A percentile compares a stretch with the other conserved stretches of the same genome.
phyloP scores from a whole-genome alignment of 768 basidiomycete species.

The Trichaptum fuscoviolaceum region DNA sequence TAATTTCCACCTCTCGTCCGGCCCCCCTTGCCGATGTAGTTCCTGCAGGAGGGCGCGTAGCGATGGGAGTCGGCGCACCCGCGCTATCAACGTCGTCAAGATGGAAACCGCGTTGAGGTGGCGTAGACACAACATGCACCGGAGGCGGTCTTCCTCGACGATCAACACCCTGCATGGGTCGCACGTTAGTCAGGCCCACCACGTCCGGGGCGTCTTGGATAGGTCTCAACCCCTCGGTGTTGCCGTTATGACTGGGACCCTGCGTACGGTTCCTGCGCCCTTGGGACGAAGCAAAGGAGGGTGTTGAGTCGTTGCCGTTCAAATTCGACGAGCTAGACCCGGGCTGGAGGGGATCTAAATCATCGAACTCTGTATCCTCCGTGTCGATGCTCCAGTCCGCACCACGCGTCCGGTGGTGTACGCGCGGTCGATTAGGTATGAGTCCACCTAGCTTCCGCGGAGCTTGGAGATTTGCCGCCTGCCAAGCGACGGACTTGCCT shows the following conservation, averaged over 20 bases:
- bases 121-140: conserved; percentile 2
- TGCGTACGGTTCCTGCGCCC: not conserved
- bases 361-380: not conserved
- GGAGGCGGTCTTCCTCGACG: not conserved
- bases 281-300: not conserved
- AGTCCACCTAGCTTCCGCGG: not conserved
- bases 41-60: not conserved
- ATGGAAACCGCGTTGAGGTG: conserved; percentile 1
- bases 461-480: not conserved
- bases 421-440: not conserved
- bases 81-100: conserved; percentile 1
- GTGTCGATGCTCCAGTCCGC: not conserved
- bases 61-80: not conserved
- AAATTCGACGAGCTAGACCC: not conserved
- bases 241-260: not conserved
- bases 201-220: not conserved
- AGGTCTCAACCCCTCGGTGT: not conserved
- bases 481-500: conserved; percentile 1
- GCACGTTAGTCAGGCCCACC: not conserved
- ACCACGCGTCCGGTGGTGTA: not conserved
- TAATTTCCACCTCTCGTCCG: not conserved
- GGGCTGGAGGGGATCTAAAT: not conserved
- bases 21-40: not conserved
- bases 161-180: conserved; percentile 1
- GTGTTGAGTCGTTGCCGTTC: not conserved